These are phyloP conservation scores for Mollisiaceae sp. DNA, from an alignment of 2,329 filamentous ascomycete species.

Conservation along the genomic window DNA sequence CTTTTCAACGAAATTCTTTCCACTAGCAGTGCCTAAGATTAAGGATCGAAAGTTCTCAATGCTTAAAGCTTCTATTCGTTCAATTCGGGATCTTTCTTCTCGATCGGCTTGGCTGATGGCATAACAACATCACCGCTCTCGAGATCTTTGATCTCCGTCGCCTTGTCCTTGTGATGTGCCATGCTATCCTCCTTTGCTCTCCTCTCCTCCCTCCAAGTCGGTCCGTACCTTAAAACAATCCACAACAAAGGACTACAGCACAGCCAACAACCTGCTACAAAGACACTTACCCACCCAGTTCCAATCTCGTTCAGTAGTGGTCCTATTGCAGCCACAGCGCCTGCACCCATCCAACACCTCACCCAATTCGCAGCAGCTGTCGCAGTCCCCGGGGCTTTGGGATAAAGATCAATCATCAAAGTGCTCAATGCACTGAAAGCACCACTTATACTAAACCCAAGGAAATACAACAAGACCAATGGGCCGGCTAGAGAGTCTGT, in stretches of 20 bases:
- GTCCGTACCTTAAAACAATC: neutral
- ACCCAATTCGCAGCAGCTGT: constrained; percentile 62
- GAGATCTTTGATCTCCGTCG: neutral
- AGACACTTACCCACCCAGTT: constrained; percentile 51
- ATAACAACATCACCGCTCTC: neutral
- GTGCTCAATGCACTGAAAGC: constrained; percentile 57
- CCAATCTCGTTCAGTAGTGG: constrained; percentile 58
- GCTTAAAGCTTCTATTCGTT: neutral
- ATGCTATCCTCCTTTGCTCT: neutral
- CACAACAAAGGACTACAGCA: neutral
- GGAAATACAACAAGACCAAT: constrained; percentile 52
- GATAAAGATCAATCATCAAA: constrained; percentile 54
- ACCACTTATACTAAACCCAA: constrained; percentile 56
- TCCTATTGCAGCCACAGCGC: constrained; percentile 57
- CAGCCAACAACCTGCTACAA: neutral
- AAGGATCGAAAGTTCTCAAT: too few relatives aligned
- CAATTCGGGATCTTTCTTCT: neutral
- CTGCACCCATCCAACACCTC: constrained; percentile 60
- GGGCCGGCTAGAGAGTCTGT: constrained; percentile 50
- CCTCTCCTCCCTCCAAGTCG: neutral
- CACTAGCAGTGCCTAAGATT: too few relatives aligned
- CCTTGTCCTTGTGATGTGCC: neutral
- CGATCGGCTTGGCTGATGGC: neutral
- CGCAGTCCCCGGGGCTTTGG: constrained; percentile 52
- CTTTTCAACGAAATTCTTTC: too few relatives aligned